phyloP scores from a whole-genome alignment of 345 rosid genomes.

The Odontarrhena argentea region DNA sequence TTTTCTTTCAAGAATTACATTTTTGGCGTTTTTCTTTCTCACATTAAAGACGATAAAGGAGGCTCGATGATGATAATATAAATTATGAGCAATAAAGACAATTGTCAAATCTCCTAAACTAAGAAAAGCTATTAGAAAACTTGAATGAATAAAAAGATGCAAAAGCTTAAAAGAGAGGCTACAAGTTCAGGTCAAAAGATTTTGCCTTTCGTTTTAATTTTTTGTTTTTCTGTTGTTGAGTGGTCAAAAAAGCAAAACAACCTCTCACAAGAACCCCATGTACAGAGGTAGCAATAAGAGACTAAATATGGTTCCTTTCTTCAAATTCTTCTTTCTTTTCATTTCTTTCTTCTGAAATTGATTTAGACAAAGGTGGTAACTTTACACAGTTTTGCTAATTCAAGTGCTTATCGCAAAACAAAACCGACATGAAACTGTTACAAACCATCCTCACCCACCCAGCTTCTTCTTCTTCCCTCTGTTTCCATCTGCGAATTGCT shows the following conservation, averaged over 20 bases:
- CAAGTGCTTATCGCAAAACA: conserved; percentile 26
- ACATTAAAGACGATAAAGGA: conserved; percentile 4
- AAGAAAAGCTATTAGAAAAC: conserved; percentile 7
- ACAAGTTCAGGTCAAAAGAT: conserved; percentile 38
- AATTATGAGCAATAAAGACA: neutral
- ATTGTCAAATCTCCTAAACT: conserved; percentile 18
- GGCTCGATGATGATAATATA: neutral
- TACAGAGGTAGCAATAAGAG: conserved; percentile 13
- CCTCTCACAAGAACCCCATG: conserved; percentile 21
- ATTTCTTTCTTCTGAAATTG: conserved; percentile 13
- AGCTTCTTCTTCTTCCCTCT: neutral
- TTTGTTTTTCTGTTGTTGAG: conserved; percentile 4
- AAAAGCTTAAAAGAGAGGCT: conserved; percentile 23
- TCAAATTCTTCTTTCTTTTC: conserved; percentile 16
- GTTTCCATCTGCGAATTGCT: conserved; percentile 22
- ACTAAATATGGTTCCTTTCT: conserved; percentile 17
- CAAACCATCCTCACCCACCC: conserved; percentile 4
- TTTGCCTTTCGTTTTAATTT: neutral
- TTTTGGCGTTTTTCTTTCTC: neutral
- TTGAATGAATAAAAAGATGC: conserved; percentile 18
- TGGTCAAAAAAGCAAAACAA: conserved; percentile 39
- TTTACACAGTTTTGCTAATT: conserved; percentile 33
- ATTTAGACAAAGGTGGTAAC: conserved; percentile 28
- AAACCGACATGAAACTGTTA: conserved; percentile 23
- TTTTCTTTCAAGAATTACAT: conserved; percentile 9